These are phyloP conservation scores for Akanthomyces uredinophilus DNA, from an alignment of 2,329 filamentous ascomycete species.

Conservation along the genomic window DNA sequence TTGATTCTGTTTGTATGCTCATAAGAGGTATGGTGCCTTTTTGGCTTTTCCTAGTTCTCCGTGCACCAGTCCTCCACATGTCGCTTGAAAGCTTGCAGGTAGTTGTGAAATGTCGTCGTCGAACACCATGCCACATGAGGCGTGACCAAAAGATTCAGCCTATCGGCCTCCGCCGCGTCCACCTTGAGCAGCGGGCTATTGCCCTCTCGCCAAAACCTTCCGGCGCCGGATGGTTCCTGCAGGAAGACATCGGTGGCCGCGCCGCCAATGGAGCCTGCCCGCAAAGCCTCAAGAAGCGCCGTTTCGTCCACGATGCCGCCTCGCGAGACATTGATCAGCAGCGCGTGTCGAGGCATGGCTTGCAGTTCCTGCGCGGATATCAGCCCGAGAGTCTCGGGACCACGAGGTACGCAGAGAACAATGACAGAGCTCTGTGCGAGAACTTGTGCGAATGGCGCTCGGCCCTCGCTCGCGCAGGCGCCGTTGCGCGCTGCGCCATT, in stretches of 20 bases:
- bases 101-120: conserved; percentile 15
- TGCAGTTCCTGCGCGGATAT: conserved; percentile 18
- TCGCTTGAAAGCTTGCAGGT: conserved; percentile 15
- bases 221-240: conserved; percentile 20
- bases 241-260: conserved; percentile 32
- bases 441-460: conserved; percentile 20
- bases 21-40: too few species aligned
- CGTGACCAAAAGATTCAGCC: conserved; percentile 14
- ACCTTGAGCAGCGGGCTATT: conserved; percentile 7
- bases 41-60: background rate
- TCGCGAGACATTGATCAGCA: conserved; percentile 26
- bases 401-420: conserved; percentile 23
- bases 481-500: conserved; percentile 22
- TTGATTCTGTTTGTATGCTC: too few species aligned
- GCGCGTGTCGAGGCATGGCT: conserved; percentile 21
- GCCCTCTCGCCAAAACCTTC: background rate
- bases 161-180: background rate
- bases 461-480: background rate
- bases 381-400: conserved; percentile 19
- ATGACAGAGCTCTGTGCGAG: conserved; percentile 21
- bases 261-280: conserved; percentile 26
- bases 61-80: conserved; percentile 6
- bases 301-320: conserved; percentile 32
- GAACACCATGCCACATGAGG: conserved; percentile 18
- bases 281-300: conserved; percentile 28